These are phyloP conservation scores for Geotrichum bryndzae DNA, from an alignment of 1,139 yeast genomes.

Conservation along the genomic window DNA sequence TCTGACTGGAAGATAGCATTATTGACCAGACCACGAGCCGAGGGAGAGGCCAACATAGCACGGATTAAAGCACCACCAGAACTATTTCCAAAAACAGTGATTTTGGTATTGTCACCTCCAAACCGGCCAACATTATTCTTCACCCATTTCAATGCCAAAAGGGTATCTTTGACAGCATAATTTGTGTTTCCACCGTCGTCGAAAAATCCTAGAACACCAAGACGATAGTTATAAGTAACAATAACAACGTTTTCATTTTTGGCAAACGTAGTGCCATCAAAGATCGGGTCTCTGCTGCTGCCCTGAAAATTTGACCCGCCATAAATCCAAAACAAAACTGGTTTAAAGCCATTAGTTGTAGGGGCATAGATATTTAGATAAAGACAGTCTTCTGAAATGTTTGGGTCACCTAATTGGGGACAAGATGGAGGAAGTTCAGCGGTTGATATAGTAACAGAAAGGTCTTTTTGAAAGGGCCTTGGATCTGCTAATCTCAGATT, in stretches of 20 bases:
- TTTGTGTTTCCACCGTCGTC: constrained; percentile 30
- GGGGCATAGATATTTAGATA: constrained; percentile 29
- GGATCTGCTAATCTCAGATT: constrained; percentile 25
- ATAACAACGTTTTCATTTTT: constrained; percentile 32
- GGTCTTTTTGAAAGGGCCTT: constrained; percentile 3
- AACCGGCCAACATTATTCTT: constrained; percentile 32
- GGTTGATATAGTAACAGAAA: neutral
- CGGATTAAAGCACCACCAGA: constrained; percentile 36
- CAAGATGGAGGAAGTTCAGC: constrained; percentile 23
- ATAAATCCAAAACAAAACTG: constrained; percentile 38
- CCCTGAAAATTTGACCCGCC: constrained; percentile 38
- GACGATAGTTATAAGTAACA: constrained; percentile 37
- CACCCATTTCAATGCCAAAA: constrained; percentile 37
- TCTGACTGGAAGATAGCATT: constrained; percentile 33
- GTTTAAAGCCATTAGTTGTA: constrained; percentile 18
- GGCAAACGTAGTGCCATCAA: constrained; percentile 33
- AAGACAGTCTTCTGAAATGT: constrained; percentile 27
- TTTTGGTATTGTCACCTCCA: constrained; percentile 35
- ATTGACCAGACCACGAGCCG: constrained; percentile 25
- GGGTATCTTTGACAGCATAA: constrained; percentile 35
- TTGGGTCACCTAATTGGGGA: constrained; percentile 21
- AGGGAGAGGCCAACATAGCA: constrained; percentile 25
- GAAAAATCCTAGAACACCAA: constrained; percentile 36
- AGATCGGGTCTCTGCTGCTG: constrained; percentile 31
- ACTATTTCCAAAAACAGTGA: constrained; percentile 38